Conservation (phyloP, 1,284 basidiomycete species). For the Ganoderma lucidum region DNA sequence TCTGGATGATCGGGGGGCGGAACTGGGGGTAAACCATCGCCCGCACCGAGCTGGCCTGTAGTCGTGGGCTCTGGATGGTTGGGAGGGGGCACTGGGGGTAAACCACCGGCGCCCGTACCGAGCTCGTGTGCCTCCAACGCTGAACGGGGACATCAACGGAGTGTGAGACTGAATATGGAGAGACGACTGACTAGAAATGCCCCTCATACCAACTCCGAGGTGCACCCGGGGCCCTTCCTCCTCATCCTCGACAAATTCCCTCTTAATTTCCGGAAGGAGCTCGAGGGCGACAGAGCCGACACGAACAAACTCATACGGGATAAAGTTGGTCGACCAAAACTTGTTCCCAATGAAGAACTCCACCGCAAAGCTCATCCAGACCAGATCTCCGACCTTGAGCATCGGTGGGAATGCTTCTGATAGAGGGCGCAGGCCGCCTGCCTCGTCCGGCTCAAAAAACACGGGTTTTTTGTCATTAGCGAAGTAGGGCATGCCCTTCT, state of each 20-base stretch:
- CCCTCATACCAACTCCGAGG: background rate
- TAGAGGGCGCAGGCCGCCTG: background rate
- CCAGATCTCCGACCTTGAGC: background rate
- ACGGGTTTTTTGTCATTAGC: background rate
- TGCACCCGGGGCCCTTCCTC: background rate
- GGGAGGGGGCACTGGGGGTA: too few species aligned
- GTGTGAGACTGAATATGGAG: too few species aligned
- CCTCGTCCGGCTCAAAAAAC: background rate
- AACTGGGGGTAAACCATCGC: too few species aligned
- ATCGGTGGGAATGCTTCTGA: background rate
- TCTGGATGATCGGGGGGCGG: too few species aligned
- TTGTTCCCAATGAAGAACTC: background rate
- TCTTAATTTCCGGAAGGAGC: background rate
- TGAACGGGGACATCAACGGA: too few species aligned
- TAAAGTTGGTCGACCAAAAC: background rate
- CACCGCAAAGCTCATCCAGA: background rate
- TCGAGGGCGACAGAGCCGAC: background rate
- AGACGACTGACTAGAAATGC: background rate
- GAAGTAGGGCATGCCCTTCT: background rate
- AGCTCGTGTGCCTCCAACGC: too few species aligned
- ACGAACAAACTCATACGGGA: background rate
- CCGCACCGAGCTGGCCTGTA: too few species aligned
- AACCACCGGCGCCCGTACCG: too few species aligned
- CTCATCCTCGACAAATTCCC: background rate
- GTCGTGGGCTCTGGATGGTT: too few species aligned